These are phyloP conservation scores for Alternaria sp. DNA, from an alignment of 2,329 filamentous ascomycete species.

Conservation along the genomic window DNA sequence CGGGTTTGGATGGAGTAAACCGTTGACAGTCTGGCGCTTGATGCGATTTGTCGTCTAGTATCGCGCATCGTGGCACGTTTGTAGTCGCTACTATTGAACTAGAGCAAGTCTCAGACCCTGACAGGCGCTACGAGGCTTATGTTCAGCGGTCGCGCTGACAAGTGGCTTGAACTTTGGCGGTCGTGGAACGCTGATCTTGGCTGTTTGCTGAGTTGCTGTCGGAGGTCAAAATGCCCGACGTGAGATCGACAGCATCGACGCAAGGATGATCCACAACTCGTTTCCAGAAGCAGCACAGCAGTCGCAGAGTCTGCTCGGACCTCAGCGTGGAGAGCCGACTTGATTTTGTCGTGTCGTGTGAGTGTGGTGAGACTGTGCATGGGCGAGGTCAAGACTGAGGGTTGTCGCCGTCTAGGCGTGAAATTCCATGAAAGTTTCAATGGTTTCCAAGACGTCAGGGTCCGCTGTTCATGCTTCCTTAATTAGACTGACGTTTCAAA, in stretches of 20 bases:
- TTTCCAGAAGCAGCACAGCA: neutral
- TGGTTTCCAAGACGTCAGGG: neutral
- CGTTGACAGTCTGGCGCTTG: neutral
- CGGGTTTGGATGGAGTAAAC: neutral
- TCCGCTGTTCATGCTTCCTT: neutral
- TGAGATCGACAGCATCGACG: conserved; percentile 7
- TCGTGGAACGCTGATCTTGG: neutral
- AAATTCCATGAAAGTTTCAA: neutral
- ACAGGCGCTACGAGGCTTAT: neutral
- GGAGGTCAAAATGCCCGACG: conserved; percentile 8
- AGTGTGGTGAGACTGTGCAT: neutral
- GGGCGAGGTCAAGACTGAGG: neutral
- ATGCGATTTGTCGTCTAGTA: neutral
- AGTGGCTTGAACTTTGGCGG: neutral
- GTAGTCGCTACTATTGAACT: neutral
- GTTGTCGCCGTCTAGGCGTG: neutral
- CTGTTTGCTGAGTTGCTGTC: neutral
- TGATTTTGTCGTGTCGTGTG: neutral
- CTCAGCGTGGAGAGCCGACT: conserved; percentile 3
- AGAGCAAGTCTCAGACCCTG: neutral
- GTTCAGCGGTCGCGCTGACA: conserved; percentile 3
- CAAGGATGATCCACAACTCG: neutral
- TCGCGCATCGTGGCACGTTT: neutral
- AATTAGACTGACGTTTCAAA: conserved; percentile 4
- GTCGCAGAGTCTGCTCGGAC: neutral